Percentiles rank a stretch among this genome's conserved stretches.
These are phyloP conservation scores for Racocetra persica DNA, from an alignment of 371 early-diverging fungal genomes.

Conservation along the genomic window DNA sequence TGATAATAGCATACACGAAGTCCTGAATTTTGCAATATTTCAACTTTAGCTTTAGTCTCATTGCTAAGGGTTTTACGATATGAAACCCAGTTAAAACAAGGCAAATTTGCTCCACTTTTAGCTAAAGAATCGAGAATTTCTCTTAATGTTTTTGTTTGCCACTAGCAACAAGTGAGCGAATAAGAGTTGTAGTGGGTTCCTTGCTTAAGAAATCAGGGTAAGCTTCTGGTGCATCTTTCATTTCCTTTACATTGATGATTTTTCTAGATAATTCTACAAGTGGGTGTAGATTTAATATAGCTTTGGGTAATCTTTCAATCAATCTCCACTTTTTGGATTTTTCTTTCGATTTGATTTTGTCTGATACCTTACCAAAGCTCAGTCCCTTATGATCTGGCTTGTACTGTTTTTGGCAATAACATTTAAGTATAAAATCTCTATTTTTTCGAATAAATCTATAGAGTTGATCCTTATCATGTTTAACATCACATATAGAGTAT, in stretches of 20 bases:
- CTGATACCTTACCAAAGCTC: slow-evolving; percentile 10
- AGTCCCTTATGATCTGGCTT: not conserved
- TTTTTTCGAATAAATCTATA: slow-evolving; percentile 26
- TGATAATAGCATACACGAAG: no score
- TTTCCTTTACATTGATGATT: slow-evolving; percentile 16
- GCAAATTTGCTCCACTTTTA: no score
- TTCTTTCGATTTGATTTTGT: no score
- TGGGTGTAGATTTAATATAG: not conserved
- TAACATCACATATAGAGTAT: slow-evolving; percentile 26
- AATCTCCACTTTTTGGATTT: slow-evolving; percentile 20
- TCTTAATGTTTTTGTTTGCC: no score
- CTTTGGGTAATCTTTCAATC: not conserved
- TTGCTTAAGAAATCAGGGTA: not conserved
- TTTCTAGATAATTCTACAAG: not conserved
- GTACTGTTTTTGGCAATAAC: not conserved
- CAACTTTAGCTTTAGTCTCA: no score
- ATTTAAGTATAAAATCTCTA: slow-evolving; percentile 22
- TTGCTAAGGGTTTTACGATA: no score
- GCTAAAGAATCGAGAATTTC: no score
- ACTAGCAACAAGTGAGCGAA: not conserved
- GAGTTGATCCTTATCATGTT: slow-evolving; percentile 22
- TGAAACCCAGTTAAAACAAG: no score
- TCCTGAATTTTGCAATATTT: no score
- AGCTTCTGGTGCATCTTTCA: slow-evolving; percentile 1
- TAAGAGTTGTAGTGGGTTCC: not conserved